phyloP scores from a whole-genome alignment of 495 filamentous ascomycete species.

The Neurospora sp. region DNA sequence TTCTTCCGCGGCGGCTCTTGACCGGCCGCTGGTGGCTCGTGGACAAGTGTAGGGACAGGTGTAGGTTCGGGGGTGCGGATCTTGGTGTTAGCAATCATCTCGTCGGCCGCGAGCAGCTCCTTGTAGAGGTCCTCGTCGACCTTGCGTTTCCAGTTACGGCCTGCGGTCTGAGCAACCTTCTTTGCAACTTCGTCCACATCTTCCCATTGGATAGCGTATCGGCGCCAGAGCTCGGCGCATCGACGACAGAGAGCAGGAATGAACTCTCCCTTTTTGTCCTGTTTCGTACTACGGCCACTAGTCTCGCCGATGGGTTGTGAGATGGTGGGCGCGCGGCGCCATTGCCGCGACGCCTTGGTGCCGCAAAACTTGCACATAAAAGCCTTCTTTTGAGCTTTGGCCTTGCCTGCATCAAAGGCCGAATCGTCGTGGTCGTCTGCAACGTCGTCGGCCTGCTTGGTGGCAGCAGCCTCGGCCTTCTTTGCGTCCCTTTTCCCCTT shows the following conservation, averaged over 20 bases:
- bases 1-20: constrained; percentile 46
- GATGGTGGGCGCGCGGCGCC: constrained; percentile 79
- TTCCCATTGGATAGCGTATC: constrained; percentile 93
- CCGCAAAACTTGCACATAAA: constrained; percentile 95
- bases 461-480: constrained; percentile 50
- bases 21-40: constrained; percentile 4
- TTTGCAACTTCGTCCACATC: constrained; percentile 88
- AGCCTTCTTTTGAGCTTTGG: constrained; percentile 58
- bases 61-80: constrained; percentile 33
- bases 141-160: constrained; percentile 75
- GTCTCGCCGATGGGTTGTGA: constrained; percentile 63
- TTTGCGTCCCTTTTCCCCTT: constrained; percentile 79
- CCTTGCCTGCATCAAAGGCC: constrained; percentile 89
- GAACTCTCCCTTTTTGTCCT: constrained; percentile 67
- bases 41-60: constrained; percentile 17
- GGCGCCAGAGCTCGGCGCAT: constrained; percentile 85
- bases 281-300: constrained; percentile 45
- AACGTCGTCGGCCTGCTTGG: constrained; percentile 80
- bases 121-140: constrained; percentile 86
- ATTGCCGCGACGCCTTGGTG: constrained; percentile 71
- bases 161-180: constrained; percentile 72
- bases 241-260: constrained; percentile 79
- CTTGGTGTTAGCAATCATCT: constrained; percentile 35
- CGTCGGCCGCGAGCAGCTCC: constrained; percentile 51
- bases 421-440: constrained; percentile 93